A percentile compares a stretch with the other conserved stretches of the same genome.
Conservation (phyloP, 2,329 filamentous ascomycete species). For the Scytalidium lignicola region DNA sequence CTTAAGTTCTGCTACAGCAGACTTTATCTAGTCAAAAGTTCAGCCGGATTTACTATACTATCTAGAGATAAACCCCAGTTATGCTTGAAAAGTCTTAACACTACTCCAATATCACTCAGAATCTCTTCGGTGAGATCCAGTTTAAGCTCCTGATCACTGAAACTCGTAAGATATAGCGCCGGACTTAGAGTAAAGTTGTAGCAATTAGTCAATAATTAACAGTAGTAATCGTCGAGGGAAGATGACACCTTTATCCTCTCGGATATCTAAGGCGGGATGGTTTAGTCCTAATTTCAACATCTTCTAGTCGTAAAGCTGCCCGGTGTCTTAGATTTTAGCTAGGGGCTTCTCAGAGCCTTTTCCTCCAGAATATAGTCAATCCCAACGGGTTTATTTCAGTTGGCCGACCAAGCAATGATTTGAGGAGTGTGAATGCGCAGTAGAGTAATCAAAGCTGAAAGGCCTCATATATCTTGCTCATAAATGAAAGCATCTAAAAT, state of each 20-base stretch:
- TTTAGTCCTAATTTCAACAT: constrained; percentile 3
- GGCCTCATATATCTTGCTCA: too few relatives aligned
- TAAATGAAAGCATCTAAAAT: constrained; percentile 14
- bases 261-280: constrained; percentile 2
- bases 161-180: constrained; percentile 8
- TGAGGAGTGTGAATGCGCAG: constrained; percentile 11
- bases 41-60: constrained; percentile 6
- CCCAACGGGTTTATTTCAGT: neutral
- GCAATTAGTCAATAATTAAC: constrained; percentile 3
- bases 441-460: neutral
- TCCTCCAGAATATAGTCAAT: constrained; percentile 13
- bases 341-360: too few relatives aligned
- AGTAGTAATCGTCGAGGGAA: constrained; percentile 10
- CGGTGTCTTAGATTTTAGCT: constrained; percentile 5
- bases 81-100: constrained; percentile 9
- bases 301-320: constrained; percentile 5
- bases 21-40: constrained; percentile 8
- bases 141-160: constrained; percentile 10
- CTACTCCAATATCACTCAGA: constrained; percentile 6
- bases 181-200: constrained; percentile 4
- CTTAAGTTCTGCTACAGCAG: constrained; percentile 1
- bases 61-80: constrained; percentile 9
- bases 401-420: constrained; percentile 11
- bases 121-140: constrained; percentile 8
- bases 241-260: constrained; percentile 5